A percentile compares a stretch with the other conserved stretches of the same genome.
These are phyloP conservation scores for Eimeria necatrix DNA, from an alignment of 169 alveolate genomes.

Conservation along the genomic window DNA sequence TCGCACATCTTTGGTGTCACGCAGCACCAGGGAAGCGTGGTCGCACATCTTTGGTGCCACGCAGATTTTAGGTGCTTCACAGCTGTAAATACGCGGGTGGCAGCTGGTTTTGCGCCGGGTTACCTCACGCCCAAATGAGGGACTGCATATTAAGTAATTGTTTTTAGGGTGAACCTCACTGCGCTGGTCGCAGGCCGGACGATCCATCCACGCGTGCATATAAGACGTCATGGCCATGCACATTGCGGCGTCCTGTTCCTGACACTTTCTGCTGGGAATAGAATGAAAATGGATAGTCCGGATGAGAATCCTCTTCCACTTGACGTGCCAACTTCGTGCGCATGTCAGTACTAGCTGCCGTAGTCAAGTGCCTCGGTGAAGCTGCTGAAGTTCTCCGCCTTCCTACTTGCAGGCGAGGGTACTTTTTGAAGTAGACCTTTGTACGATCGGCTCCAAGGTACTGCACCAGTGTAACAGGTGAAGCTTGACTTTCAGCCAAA, in stretches of 20 bases:
- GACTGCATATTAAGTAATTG: not conserved
- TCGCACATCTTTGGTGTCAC: not conserved
- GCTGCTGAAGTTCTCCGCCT: not conserved
- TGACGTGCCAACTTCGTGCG: not conserved
- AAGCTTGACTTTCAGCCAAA: not conserved
- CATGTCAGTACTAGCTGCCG: not conserved
- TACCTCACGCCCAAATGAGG: not conserved
- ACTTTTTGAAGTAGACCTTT: conserved; percentile 27
- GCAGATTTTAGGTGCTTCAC: not conserved
- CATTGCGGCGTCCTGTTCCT: conserved; percentile 71
- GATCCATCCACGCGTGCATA: conserved; percentile 73
- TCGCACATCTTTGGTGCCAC: not conserved
- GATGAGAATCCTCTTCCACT: not conserved
- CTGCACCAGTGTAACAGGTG: conserved; percentile 9
- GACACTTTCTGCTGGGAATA: conserved; percentile 74
- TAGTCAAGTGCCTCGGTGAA: not conserved
- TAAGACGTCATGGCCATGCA: conserved; percentile 31
- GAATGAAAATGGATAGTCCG: conserved; percentile 59
- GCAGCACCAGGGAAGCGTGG: not conserved
- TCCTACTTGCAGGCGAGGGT: conserved; percentile 55
- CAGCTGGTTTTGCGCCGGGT: not conserved
- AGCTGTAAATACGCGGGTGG: no score
- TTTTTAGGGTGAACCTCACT: conserved; percentile 42
- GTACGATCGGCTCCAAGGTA: conserved; percentile 24
- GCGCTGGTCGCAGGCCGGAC: conserved; percentile 65